A percentile compares a stretch with the other conserved stretches of the same genome.
These are phyloP conservation scores for Podospora didyma DNA, from an alignment of 495 filamentous ascomycete species.

Conservation along the genomic window DNA sequence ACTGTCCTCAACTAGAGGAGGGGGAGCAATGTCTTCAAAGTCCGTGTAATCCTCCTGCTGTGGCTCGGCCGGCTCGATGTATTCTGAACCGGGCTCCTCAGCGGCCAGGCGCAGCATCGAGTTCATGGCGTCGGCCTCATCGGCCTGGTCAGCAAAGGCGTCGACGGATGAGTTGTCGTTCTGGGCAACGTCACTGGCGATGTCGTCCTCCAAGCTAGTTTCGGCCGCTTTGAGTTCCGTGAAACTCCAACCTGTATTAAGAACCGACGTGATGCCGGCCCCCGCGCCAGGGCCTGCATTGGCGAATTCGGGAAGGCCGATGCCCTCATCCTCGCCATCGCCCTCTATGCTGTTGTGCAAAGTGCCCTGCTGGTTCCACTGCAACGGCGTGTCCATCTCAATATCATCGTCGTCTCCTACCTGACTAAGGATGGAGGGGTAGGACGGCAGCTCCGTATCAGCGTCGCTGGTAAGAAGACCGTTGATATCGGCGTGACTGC, in stretches of 20 bases:
- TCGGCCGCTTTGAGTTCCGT: slow-evolving; percentile 19
- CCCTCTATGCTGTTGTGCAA: slow-evolving; percentile 38
- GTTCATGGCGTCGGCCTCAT: not conserved
- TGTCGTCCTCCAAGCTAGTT: slow-evolving; percentile 15
- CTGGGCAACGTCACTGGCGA: slow-evolving; percentile 41
- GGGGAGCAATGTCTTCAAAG: slow-evolving; percentile 7
- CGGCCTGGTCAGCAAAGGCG: slow-evolving; percentile 5
- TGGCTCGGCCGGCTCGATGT: slow-evolving; percentile 20
- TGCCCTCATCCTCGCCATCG: slow-evolving; percentile 34
- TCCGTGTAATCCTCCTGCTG: not conserved
- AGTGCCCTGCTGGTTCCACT: slow-evolving; percentile 14
- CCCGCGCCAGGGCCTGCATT: not conserved
- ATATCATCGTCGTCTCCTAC: slow-evolving; percentile 12
- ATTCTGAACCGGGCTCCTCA: slow-evolving; percentile 7
- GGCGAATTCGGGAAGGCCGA: slow-evolving; percentile 21
- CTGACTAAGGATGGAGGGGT: slow-evolving; percentile 1
- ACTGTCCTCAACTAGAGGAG: slow-evolving; percentile 16
- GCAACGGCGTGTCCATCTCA: slow-evolving; percentile 6
- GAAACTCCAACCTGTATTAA: slow-evolving; percentile 34
- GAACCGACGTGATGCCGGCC: slow-evolving; percentile 26
- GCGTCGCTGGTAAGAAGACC: not conserved
- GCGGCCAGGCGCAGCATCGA: not conserved
- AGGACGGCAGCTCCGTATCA: slow-evolving; percentile 16
- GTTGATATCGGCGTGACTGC: slow-evolving; percentile 1
- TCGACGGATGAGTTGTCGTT: slow-evolving; percentile 21